Evolutionary conservation across 2,329 filamentous ascomycete genomes (phyloP), one percentile per base, ranked within the genome.

Genomic region (Apiospora aurea): DNA sequence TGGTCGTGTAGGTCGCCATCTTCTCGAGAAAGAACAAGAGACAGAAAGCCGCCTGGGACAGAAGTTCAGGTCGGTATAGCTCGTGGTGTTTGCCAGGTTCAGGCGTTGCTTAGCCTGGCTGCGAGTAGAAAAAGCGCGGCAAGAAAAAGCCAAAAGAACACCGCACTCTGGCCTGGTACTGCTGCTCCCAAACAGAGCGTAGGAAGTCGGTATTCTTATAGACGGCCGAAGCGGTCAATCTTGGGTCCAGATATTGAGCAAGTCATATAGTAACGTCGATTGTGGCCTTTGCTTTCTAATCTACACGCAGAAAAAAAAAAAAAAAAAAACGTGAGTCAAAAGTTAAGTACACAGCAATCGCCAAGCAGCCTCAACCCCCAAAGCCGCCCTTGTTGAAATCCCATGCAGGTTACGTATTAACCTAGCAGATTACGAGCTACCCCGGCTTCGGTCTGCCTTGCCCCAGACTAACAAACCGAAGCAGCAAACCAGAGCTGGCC

Each of bases 1-100:
- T 64, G 4, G 34, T 64, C 10, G 57, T 64, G 57, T 43, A 44
- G 10, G 69, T 57, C 47, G 69, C 47, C 69, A 70, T 70, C 14
- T 8, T 16, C 16, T 41, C 2, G 18, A n/a, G n/a, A 6, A 4
- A 14, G 4, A 10, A 64, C 11, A n/a, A n/a, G 34, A 64, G 34
- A 2, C 57, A 41, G 34, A 38, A 38, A 5, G 34, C 7, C 34
- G 34, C 21, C 26, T 21, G 13, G 10, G 13, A 2, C 3, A 43
- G 41, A 8, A 29, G 4, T 29, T 16, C 7, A 1, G 26, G 26
- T 53, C 24, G 26, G 26, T 57, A 24, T 57, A 21, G 14, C 5
- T 57, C 5, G 14, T 34, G 26, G 4, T 11, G 2, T 21, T 14
- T 29, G 4, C 8, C 46, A 26, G 26, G 13, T 18, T 18, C 14